A percentile compares a stretch with the other conserved stretches of the same genome.
Conservation (phyloP, 768 basidiomycete species). For the Pisolithus microcarpus region DNA sequence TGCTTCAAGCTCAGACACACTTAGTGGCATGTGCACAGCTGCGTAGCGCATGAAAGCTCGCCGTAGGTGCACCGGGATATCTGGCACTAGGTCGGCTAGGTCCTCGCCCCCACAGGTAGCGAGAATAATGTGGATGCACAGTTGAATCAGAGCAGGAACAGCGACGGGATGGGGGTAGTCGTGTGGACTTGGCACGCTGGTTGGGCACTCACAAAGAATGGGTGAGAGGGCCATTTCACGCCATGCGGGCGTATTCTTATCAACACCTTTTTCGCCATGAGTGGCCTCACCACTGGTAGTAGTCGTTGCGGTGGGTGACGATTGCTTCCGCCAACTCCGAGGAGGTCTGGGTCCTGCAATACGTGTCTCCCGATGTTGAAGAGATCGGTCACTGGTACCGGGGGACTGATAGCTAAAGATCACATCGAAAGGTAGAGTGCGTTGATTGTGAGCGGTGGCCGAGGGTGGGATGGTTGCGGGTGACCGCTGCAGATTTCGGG, state of each 20-base stretch:
- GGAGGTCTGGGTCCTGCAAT: slow-evolving; percentile 48
- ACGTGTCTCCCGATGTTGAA: slow-evolving; percentile 9
- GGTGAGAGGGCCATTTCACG: slow-evolving; percentile 51
- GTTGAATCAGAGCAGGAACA: slow-evolving; percentile 45
- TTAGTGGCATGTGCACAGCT: slow-evolving; percentile 52
- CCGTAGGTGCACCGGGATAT: slow-evolving; percentile 53
- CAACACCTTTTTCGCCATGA: neutral
- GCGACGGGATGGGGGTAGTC: slow-evolving; percentile 2
- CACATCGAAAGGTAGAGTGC: slow-evolving; percentile 40
- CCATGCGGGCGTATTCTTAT: slow-evolving; percentile 35
- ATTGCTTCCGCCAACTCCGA: slow-evolving; percentile 46
- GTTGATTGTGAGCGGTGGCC: slow-evolving; percentile 28
- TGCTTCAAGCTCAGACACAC: slow-evolving; percentile 40
- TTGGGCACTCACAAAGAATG: slow-evolving; percentile 26
- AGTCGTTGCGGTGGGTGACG: slow-evolving; percentile 1
- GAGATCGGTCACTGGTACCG: neutral
- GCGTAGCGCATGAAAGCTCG: slow-evolving; percentile 51
- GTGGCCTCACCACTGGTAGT: neutral
- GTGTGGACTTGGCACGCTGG: neutral
- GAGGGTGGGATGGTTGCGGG: slow-evolving; percentile 14
- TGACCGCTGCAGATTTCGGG: slow-evolving; percentile 43
- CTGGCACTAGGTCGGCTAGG: slow-evolving; percentile 42
- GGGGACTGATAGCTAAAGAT: slow-evolving; percentile 21
- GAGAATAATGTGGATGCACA: slow-evolving; percentile 52
- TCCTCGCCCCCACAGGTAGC: slow-evolving; percentile 33